These are phyloP conservation scores for Fusarium udum DNA, from an alignment of 2,329 filamentous ascomycete genomes.

Conservation along the genomic window DNA sequence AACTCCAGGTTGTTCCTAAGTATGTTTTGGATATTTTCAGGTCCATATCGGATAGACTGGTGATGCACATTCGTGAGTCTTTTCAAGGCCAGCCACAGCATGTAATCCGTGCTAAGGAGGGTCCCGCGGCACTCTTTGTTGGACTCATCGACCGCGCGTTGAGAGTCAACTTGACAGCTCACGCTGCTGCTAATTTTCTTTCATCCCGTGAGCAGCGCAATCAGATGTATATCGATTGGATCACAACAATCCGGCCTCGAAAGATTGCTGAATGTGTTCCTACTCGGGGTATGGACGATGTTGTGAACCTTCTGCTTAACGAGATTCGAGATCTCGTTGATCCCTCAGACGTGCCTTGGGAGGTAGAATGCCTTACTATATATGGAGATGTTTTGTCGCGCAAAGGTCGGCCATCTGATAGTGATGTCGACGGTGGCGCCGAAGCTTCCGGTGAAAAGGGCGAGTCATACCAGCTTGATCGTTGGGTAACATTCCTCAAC, in stretches of 20 bases:
- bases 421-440: conserved; percentile 34
- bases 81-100: conserved; percentile 88
- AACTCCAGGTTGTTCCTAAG: conserved; percentile 89
- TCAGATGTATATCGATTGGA: conserved; percentile 95
- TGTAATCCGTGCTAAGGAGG: conserved; percentile 85
- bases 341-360: conserved; percentile 72
- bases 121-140: conserved; percentile 88
- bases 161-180: conserved; percentile 90
- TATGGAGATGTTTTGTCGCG: conserved; percentile 66
- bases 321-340: conserved; percentile 78
- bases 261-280: conserved; percentile 73
- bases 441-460: conserved; percentile 58
- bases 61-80: conserved; percentile 82
- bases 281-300: conserved; percentile 71
- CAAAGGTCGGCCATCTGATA: conserved; percentile 52
- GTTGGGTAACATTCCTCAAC: conserved; percentile 78
- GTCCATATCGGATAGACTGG: conserved; percentile 84
- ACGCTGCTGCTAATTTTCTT: conserved; percentile 92
- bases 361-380: conserved; percentile 68
- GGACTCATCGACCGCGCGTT: conserved; percentile 86
- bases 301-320: conserved; percentile 68
- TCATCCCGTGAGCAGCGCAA: conserved; percentile 89
- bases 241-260: conserved; percentile 69
- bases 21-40: conserved; percentile 86
- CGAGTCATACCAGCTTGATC: conserved; percentile 70